Base-by-base conservation (phyloP, 2,329 filamentous ascomycete species). In the Ophidiomyces ophidiicola region DNA sequence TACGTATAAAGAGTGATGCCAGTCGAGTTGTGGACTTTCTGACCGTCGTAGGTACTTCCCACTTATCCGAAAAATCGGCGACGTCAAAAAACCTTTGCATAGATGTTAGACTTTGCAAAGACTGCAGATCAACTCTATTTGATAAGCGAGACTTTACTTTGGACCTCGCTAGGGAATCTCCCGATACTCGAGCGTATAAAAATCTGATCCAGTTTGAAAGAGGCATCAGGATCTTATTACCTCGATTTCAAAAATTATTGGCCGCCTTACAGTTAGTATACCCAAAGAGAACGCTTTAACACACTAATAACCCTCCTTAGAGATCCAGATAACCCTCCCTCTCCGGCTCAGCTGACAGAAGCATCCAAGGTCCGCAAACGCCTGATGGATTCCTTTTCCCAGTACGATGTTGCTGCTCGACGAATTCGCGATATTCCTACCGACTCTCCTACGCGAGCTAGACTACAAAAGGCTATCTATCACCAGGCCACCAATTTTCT, bases 31-130 rank as follows among this genome's bases (percentile, higher is more conserved):
- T 19, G 6, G n/a, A 10, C 3, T 21, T 26, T 29, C 30, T 42
- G 24, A 44, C 19, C 17, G 10, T 19, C 10, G 52, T 43, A 41
- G 56, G 54, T 17, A 51, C 59, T 3, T 42, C 52, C 15, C 43
- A 28, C 10, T 19, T 42, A 12, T 55, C 61, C 57, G 53, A 74
- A 48, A 71, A 72, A 50, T 44, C 36, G 5, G 24, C 46, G 5
- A 39, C 44, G 58, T 65, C 46, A 64, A 67, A 50, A 47, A 72
- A 78, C 45, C 58, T 92, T 29, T 77, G 74, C 39, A 62, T 96
- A 30, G 84, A 94, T 53, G 68, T 98, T 11, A 77, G 90, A 29
- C 88, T 98, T 73, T 98, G 90, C 60, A 82, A 80, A 52, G 85
- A 92, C 41, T 98, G 90, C 65, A 85, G 72, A 48, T 63, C 71